Percentiles rank a stretch among this genome's conserved stretches.
Conservation (phyloP, 83 land plant species). For the Picea mariana region DNA sequence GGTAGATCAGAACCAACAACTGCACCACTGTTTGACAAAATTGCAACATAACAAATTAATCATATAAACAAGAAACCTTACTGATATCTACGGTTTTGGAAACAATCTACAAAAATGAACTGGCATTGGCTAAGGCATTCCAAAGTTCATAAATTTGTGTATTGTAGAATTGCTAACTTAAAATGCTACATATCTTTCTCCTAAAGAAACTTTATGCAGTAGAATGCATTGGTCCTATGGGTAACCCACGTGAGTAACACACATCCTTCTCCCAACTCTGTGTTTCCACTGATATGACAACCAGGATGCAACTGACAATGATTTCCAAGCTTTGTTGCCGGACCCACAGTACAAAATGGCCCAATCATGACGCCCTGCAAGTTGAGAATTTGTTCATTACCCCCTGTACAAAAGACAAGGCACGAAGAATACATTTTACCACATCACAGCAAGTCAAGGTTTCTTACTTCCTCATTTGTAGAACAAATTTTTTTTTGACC, state of each 20-base stretch:
- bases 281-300: constrained; percentile 51
- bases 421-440: background rate
- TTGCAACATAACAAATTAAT: no score
- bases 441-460: background rate
- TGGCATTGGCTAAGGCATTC: background rate
- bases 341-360: constrained; percentile 88
- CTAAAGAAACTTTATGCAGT: background rate
- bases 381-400: constrained; percentile 3
- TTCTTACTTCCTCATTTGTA: background rate
- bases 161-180: background rate
- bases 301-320: no score
- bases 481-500: background rate
- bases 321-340: no score
- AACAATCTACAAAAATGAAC: background rate
- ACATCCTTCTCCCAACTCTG: constrained; percentile 76
- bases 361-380: constrained; percentile 74
- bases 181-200: background rate
- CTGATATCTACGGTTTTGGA: background rate
- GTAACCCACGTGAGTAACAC: constrained; percentile 59
- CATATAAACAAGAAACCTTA: no score
- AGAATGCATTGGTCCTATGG: background rate
- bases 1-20: constrained; percentile 86
- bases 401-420: background rate
- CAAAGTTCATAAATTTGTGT: background rate
- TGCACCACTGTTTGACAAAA: constrained; percentile 74